These are phyloP conservation scores for Clitopilus passeckerianus DNA, from an alignment of 768 basidiomycete genomes.

Conservation along the genomic window DNA sequence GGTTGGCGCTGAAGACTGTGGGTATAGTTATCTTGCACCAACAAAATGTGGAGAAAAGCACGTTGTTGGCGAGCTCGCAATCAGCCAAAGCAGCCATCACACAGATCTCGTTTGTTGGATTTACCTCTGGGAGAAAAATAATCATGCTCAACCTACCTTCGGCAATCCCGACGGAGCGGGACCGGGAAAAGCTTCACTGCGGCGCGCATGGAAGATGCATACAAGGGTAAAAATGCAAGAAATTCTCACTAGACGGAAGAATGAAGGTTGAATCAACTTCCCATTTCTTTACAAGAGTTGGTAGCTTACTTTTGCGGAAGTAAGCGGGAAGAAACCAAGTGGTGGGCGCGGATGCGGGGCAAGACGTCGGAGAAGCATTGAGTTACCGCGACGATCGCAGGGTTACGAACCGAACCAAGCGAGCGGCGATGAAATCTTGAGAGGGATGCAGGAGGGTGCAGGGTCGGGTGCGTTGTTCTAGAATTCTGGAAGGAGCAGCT, in stretches of 20 bases:
- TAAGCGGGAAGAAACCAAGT: constrained; percentile 14
- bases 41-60: neutral
- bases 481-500: constrained; percentile 22
- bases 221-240: neutral
- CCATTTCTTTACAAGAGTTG: neutral
- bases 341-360: constrained; percentile 9
- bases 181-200: constrained; percentile 7
- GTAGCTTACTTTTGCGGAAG: constrained; percentile 7
- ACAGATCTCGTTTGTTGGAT: neutral
- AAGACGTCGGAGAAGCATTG: constrained; percentile 10
- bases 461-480: constrained; percentile 17
- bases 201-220: constrained; percentile 7
- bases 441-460: constrained; percentile 17
- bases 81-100: neutral
- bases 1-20: neutral
- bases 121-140: neutral
- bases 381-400: constrained; percentile 15
- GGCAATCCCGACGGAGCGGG: constrained; percentile 10
- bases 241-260: neutral
- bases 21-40: neutral
- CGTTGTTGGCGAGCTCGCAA: neutral
- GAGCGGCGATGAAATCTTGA: constrained; percentile 14
- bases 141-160: neutral
- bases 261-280: neutral
- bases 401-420: constrained; percentile 8